These are phyloP conservation scores for Phytopythium vexans DNA, from an alignment of 352 stramenopile genomes.

Conservation along the genomic window DNA sequence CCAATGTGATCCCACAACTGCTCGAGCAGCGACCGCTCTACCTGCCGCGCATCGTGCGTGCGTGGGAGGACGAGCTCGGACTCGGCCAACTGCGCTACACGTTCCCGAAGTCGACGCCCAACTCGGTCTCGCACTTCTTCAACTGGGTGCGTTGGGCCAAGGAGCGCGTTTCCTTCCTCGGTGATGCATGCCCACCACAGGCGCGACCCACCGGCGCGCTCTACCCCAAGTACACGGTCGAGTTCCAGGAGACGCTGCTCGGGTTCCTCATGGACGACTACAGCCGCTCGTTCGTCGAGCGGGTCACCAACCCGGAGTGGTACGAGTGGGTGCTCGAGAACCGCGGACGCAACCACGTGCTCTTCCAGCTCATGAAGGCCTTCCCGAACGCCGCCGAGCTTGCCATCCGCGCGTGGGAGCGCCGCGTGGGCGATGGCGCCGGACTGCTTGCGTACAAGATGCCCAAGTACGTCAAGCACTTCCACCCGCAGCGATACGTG, in stretches of 20 bases:
- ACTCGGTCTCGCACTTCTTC: slow-evolving; percentile 69
- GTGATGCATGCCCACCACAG: slow-evolving; percentile 36
- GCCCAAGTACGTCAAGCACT: slow-evolving; percentile 67
- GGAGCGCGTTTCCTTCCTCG: slow-evolving; percentile 65
- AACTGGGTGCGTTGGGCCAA: slow-evolving; percentile 82
- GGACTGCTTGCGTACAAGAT: slow-evolving; percentile 54
- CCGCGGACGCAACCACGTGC: slow-evolving; percentile 52
- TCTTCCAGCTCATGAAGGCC: slow-evolving; percentile 58
- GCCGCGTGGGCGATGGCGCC: slow-evolving; percentile 22
- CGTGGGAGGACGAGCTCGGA: slow-evolving; percentile 61
- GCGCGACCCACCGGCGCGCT: slow-evolving; percentile 42
- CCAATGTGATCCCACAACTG: slow-evolving; percentile 18
- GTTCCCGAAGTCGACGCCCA: slow-evolving; percentile 57
- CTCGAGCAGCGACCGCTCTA: slow-evolving; percentile 44
- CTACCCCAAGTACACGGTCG: slow-evolving; percentile 66
- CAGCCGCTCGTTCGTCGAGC: slow-evolving; percentile 42
- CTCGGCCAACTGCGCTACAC: slow-evolving; percentile 56
- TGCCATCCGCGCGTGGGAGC: slow-evolving; percentile 70
- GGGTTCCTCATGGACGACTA: slow-evolving; percentile 70
- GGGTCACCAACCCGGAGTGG: slow-evolving; percentile 65
- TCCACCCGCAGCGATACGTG: slow-evolving; percentile 92
- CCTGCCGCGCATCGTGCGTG: slow-evolving; percentile 49
- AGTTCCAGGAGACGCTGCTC: slow-evolving; percentile 59
- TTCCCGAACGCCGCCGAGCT: slow-evolving; percentile 61
- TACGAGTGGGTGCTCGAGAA: slow-evolving; percentile 74